A percentile compares a stretch with the other conserved stretches of the same genome.
phyloP scores from a whole-genome alignment of 257 asterid species.

The Nicotiana obtusifolia region DNA sequence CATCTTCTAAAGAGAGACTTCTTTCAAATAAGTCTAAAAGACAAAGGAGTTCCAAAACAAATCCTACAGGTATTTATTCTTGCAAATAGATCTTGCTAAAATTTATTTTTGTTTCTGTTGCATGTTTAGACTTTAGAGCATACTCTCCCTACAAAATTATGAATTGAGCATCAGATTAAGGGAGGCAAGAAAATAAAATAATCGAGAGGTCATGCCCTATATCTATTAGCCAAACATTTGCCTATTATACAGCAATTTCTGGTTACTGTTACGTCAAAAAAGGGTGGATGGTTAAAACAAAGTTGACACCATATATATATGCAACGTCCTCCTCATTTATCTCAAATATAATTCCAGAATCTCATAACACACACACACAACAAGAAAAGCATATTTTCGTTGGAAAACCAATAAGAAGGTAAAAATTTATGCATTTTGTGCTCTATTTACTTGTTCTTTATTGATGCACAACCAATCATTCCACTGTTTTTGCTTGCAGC shows the following conservation, averaged over 20 bases:
- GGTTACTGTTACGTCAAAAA: not conserved
- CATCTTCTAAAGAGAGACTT: too few species aligned
- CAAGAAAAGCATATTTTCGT: not conserved
- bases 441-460: not conserved
- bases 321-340: not conserved
- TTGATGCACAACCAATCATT: not conserved
- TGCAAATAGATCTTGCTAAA: not conserved
- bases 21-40: too few species aligned
- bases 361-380: too few species aligned
- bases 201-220: not conserved
- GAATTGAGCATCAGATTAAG: not conserved
- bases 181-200: not conserved
- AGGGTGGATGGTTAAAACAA: not conserved
- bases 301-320: not conserved
- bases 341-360: not conserved
- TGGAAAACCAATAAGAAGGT: not conserved
- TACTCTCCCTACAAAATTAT: not conserved
- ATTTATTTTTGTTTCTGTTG: not conserved
- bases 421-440: not conserved
- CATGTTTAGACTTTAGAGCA: not conserved
- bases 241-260: not conserved
- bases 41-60: too few species aligned
- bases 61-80: too few species aligned
- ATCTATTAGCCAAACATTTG: not conserved
- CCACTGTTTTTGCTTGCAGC: too few species aligned